These are phyloP conservation scores for Coprinopsis cinerea DNA, from an alignment of 768 basidiomycete genomes.

Conservation along the genomic window DNA sequence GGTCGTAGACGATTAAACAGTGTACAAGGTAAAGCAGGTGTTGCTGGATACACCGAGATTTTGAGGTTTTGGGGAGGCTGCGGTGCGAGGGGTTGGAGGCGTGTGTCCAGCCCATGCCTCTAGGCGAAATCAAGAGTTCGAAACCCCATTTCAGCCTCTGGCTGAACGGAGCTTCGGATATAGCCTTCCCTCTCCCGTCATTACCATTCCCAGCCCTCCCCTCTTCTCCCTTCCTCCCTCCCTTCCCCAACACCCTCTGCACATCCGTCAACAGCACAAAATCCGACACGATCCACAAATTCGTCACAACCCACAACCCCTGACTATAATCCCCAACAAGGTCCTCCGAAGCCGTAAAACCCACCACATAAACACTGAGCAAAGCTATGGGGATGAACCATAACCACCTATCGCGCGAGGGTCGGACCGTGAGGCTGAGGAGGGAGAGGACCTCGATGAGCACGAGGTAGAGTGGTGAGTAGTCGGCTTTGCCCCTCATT, in stretches of 20 bases:
- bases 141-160: conserved; percentile 4
- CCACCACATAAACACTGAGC: conserved; percentile 9
- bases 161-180: neutral
- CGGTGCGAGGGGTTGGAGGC: neutral
- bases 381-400: conserved; percentile 11
- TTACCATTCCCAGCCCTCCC: neutral
- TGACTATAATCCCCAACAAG: conserved; percentile 5
- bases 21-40: neutral
- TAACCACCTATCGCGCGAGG: conserved; percentile 10
- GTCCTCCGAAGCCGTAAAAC: conserved; percentile 12
- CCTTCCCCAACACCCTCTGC: neutral
- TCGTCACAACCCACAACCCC: neutral
- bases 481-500: neutral
- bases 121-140: neutral
- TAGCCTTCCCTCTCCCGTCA: neutral
- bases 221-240: neutral
- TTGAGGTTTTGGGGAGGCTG: neutral
- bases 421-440: conserved; percentile 13
- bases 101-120: conserved; percentile 3
- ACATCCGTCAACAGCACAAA: conserved; percentile 3
- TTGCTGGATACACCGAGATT: neutral
- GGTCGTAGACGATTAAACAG: neutral
- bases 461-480: neutral
- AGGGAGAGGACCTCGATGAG: conserved; percentile 5
- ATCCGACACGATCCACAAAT: conserved; percentile 2